phyloP scores from a whole-genome alignment of 2,329 filamentous ascomycete species.

The Myriosclerotinia duriaeana region DNA sequence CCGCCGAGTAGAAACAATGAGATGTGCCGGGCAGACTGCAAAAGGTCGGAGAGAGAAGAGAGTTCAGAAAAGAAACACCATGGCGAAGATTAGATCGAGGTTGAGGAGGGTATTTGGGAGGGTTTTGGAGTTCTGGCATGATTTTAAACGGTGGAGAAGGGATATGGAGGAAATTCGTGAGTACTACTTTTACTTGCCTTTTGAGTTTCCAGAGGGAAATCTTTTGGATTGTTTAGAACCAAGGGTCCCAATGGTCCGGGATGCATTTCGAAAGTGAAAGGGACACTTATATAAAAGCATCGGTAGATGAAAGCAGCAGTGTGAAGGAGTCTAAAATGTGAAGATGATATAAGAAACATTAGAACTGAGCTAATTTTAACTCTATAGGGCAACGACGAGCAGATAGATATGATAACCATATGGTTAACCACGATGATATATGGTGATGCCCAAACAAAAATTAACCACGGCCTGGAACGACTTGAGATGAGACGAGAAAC shows the following conservation, averaged over 20 bases:
- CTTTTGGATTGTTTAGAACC: neutral
- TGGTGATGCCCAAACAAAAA: neutral
- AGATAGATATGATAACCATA: constrained; percentile 18
- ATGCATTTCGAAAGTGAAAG: no score
- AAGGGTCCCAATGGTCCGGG: no score
- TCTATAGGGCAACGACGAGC: neutral
- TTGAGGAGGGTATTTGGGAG: neutral
- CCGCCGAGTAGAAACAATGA: neutral
- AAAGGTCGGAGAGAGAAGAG: neutral
- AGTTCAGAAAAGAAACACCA: neutral
- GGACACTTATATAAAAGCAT: no score
- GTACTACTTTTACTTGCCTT: neutral
- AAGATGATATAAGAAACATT: rapidly evolving
- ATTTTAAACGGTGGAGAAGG: neutral
- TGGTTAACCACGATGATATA: constrained; percentile 12
- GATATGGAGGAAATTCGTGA: neutral
- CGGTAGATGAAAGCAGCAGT: no score
- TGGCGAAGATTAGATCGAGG: neutral
- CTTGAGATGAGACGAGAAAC: neutral
- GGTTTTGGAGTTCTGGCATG: constrained; percentile 1
- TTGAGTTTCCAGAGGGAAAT: neutral
- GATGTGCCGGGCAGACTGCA: neutral
- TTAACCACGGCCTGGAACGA: neutral
- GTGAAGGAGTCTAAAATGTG: no score
- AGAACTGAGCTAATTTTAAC: neutral